Conservation (phyloP, 2,329 filamentous ascomycete genomes). For the Botrytis pseudocinerea region DNA sequence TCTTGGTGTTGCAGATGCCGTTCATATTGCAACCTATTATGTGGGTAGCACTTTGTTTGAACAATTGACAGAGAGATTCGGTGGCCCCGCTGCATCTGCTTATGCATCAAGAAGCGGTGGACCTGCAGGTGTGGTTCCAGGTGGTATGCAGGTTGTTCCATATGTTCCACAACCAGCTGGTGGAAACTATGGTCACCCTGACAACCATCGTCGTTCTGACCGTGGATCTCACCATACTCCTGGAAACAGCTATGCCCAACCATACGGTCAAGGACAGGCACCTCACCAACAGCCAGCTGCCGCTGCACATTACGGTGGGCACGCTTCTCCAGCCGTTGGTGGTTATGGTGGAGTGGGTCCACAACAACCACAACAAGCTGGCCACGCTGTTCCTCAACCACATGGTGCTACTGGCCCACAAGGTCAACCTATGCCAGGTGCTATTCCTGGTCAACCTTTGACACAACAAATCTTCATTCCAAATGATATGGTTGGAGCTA, state of each 20-base stretch:
- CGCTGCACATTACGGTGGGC: slow-evolving; percentile 72
- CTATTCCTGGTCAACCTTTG: slow-evolving; percentile 71
- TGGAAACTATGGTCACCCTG: slow-evolving; percentile 87
- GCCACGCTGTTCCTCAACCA: slow-evolving; percentile 63
- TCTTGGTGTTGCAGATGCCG: slow-evolving; percentile 94
- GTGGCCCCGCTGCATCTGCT: slow-evolving; percentile 92
- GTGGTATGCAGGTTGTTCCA: slow-evolving; percentile 98
- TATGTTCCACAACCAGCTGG: slow-evolving; percentile 92
- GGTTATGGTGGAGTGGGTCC: slow-evolving; percentile 79
- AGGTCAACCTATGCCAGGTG: slow-evolving; percentile 72
- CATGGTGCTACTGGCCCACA: slow-evolving; percentile 67
- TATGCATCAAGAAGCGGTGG: slow-evolving; percentile 95
- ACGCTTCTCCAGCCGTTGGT: slow-evolving; percentile 53
- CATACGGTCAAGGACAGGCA: slow-evolving; percentile 54
- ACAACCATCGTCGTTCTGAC: slow-evolving; percentile 78
- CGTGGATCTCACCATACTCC: slow-evolving; percentile 73
- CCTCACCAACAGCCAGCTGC: slow-evolving; percentile 59
- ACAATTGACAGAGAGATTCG: slow-evolving; percentile 95
- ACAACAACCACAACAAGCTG: slow-evolving; percentile 70
- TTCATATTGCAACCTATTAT: slow-evolving; percentile 98
- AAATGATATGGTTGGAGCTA: slow-evolving; percentile 90
- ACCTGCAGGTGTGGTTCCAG: slow-evolving; percentile 88
- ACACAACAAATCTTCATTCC: slow-evolving; percentile 87
- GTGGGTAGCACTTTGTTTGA: slow-evolving; percentile 97
- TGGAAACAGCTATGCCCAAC: slow-evolving; percentile 69